A percentile compares a stretch with the other conserved stretches of the same genome.
These are phyloP conservation scores for Angomonas desouzai DNA, from an alignment of 208 protist species.

Conservation along the genomic window DNA sequence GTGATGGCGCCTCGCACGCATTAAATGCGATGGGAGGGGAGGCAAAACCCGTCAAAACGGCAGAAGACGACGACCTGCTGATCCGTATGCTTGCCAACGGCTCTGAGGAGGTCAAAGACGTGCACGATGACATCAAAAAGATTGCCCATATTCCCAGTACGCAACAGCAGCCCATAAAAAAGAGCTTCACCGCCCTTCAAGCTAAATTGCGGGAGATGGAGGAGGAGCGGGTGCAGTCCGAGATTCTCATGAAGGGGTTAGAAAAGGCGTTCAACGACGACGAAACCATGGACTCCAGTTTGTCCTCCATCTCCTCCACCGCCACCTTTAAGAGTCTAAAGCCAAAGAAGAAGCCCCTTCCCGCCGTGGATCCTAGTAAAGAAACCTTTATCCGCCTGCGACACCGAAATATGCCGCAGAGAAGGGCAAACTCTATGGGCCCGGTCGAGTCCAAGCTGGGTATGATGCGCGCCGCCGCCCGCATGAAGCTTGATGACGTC, in stretches of 20 bases:
- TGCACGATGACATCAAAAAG: slow-evolving; percentile 31
- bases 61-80: slow-evolving; percentile 9
- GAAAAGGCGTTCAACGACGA: slow-evolving; percentile 36
- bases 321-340: slow-evolving; percentile 23
- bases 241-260: slow-evolving; percentile 30
- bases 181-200: slow-evolving; percentile 28
- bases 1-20: background rate
- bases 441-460: background rate
- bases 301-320: slow-evolving; percentile 19
- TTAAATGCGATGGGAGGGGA: slow-evolving; percentile 31
- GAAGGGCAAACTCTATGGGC: background rate
- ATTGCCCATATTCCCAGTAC: slow-evolving; percentile 20
- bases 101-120: slow-evolving; percentile 31
- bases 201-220: slow-evolving; percentile 40
- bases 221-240: slow-evolving; percentile 34
- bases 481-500: slow-evolving; percentile 36
- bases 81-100: slow-evolving; percentile 20
- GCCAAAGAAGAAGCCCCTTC: slow-evolving; percentile 54
- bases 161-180: slow-evolving; percentile 17
- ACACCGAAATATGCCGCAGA: slow-evolving; percentile 20
- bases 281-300: slow-evolving; percentile 8
- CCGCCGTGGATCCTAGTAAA: slow-evolving; percentile 19
- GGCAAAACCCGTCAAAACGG: slow-evolving; percentile 17
- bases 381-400: slow-evolving; percentile 18
- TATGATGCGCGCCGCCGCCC: slow-evolving; percentile 16